Percentiles rank a stretch among this genome's conserved stretches.
These are phyloP conservation scores for Dendrobium huoshanense DNA, from an alignment of 106 monocot species.

Conservation along the genomic window DNA sequence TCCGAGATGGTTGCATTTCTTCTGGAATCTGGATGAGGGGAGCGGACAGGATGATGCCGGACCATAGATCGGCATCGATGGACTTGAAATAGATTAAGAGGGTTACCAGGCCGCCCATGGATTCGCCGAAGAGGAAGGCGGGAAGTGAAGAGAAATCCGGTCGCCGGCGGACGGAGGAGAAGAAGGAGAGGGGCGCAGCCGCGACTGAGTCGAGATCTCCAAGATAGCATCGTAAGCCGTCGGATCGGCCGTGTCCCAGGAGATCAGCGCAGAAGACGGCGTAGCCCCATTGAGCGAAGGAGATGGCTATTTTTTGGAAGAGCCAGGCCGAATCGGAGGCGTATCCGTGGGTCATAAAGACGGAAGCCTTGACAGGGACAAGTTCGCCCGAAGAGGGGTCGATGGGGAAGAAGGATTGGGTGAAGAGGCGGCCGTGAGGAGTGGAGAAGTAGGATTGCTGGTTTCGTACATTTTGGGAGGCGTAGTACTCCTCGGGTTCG, in stretches of 20 bases:
- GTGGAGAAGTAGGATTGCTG: slow-evolving; percentile 61
- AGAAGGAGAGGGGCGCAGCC: slow-evolving; percentile 73
- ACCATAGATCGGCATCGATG: slow-evolving; percentile 40
- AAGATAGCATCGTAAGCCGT: slow-evolving; percentile 56
- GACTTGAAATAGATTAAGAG: slow-evolving; percentile 72
- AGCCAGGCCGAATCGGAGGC: slow-evolving; percentile 91
- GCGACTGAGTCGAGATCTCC: slow-evolving; percentile 71
- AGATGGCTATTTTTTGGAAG: slow-evolving; percentile 92
- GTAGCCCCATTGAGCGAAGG: slow-evolving; percentile 84
- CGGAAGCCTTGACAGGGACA: slow-evolving; percentile 51
- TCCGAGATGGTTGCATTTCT: slow-evolving; percentile 79
- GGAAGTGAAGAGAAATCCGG: slow-evolving; percentile 31
- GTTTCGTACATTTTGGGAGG: slow-evolving; percentile 64
- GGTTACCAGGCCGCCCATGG: slow-evolving; percentile 76
- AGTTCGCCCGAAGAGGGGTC: slow-evolving; percentile 11
- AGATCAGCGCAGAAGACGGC: slow-evolving; percentile 94
- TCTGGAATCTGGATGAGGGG: slow-evolving; percentile 85
- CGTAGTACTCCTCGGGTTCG: slow-evolving; percentile 64
- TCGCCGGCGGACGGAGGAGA: slow-evolving; percentile 49
- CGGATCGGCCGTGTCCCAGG: slow-evolving; percentile 77
- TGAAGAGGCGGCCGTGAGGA: slow-evolving; percentile 69
- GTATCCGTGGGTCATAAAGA: slow-evolving; percentile 98
- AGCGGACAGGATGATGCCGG: slow-evolving; percentile 85
- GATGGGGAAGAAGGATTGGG: slow-evolving; percentile 76
- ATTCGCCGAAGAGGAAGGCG: slow-evolving; percentile 94